Base-by-base conservation (phyloP, 2,329 filamentous ascomycete genomes). In the Trichoderma asperellum region DNA sequence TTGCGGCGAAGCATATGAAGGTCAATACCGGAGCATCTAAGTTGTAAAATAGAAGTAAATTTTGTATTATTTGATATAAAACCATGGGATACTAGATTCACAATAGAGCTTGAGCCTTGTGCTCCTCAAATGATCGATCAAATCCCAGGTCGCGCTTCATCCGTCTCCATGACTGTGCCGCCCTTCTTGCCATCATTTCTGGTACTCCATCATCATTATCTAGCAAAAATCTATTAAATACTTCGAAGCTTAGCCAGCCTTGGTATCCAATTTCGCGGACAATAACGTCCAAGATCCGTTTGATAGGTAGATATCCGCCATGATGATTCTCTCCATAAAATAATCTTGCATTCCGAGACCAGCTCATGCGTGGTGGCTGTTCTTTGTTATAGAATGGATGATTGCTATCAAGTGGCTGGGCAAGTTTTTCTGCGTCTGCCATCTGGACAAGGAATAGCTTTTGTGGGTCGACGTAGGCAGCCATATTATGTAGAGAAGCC, bases 381-480 rank as follows among this genome's bases (percentile, higher is more conserved):
- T 75, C 75, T 0, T 72, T 49, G 70, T 77, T 72, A 69, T 81
- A 78, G 47, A 80, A 80, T 2, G 74, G 70, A 57, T 82, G 80
- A 0, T 76, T 79, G 4, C 83, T 86, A 77, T 56, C 89, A 81
- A 94, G 78, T 0, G 91, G 91, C 12, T 80, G 74, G 0, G 78
- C 74, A 4, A 94, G 82, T 4, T 85, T 82, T 76, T 93, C 90
- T 1, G 88, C 92, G 74, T 95, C 92, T 5, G 92, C 91, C 8
- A 94, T 84, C 76, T 95, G 92, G 1, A 95, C 83, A 74, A 92
- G 92, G 74, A 93, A 92, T 0, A 95, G 83, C 76, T 91, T 92
- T 53, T 80, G 77, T 2, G 87, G 82, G 70, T 92, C 87, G 7
- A 93, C 80, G 0, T 80, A 81, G 1, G 81, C 73, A 0, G 88